Percentiles rank a stretch among this genome's conserved stretches.
Evolutionary conservation across 208 protist genomes (phyloP).

Genomic region (Wallacemonas sp.): DNA sequence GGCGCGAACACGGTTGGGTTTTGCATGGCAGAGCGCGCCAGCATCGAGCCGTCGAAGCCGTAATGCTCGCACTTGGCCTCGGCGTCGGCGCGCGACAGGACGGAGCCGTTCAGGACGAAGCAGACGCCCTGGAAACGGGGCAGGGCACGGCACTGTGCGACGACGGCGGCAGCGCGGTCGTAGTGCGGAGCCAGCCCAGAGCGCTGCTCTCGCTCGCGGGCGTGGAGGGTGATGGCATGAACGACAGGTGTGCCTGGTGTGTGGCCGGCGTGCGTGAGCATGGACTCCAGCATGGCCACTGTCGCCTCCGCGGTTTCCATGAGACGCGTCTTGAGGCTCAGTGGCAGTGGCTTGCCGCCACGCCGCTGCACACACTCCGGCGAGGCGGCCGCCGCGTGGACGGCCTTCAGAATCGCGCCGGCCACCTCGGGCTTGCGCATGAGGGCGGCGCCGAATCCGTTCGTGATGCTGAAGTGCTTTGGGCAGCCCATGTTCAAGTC

Average conservation of each 20-base stretch:
- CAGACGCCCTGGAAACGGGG: conserved; percentile 45
- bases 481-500: conserved; percentile 99
- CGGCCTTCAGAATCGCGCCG: conserved; percentile 62
- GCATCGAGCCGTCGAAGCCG: conserved; percentile 90
- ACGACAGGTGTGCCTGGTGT: conserved; percentile 31
- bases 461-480: conserved; percentile 95
- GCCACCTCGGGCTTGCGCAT: conserved; percentile 69
- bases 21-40: conserved; percentile 95
- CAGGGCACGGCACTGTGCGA: conserved; percentile 34
- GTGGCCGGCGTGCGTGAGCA: conserved; percentile 56
- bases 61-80: conserved; percentile 43
- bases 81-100: conserved; percentile 47
- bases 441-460: conserved; percentile 97
- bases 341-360: conserved; percentile 14
- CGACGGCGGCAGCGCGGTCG: conserved; percentile 52
- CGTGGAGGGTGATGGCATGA: conserved; percentile 88
- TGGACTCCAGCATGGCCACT: conserved; percentile 63
- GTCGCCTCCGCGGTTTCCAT: conserved; percentile 51
- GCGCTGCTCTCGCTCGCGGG: conserved; percentile 62
- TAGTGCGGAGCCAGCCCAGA: conserved; percentile 64
- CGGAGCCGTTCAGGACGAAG: conserved; percentile 77
- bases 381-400: conserved; percentile 52
- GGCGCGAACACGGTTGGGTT: conserved; percentile 91
- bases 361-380: conserved; percentile 16
- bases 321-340: conserved; percentile 88